Conservation (phyloP, 306 rosid genomes). For the Castanopsis chinensis region DNA sequence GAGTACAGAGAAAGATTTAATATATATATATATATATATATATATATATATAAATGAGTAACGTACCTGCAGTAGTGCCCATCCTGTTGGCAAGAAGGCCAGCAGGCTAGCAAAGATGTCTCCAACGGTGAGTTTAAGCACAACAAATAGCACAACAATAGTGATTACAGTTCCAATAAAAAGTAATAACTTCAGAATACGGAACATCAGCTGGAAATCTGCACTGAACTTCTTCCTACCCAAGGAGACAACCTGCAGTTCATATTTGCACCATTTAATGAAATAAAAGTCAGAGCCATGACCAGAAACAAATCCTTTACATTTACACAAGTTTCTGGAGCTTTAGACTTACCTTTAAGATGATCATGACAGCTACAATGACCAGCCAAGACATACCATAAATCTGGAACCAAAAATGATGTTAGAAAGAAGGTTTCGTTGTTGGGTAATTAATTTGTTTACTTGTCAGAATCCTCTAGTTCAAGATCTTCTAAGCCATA, state of each 20-base stretch:
- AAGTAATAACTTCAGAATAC: constrained; percentile 80
- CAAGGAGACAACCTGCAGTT: constrained; percentile 83
- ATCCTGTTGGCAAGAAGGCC: constrained; percentile 90
- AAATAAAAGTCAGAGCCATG: constrained; percentile 13
- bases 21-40: too few relatives aligned
- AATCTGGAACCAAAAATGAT: constrained; percentile 49
- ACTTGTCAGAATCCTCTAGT: neutral
- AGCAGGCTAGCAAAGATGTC: constrained; percentile 82
- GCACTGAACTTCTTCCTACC: constrained; percentile 93
- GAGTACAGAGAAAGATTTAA: neutral
- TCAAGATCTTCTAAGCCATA: neutral
- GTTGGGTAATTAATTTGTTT: neutral
- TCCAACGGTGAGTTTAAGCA: constrained; percentile 69
- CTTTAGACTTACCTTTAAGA: constrained; percentile 65
- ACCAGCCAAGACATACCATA: constrained; percentile 96
- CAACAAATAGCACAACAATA: constrained; percentile 54
- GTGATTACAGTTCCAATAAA: constrained; percentile 62
- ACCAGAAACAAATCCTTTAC: constrained; percentile 10
- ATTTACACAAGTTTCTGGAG: constrained; percentile 7
- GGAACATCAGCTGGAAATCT: constrained; percentile 94
- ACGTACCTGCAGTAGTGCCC: constrained; percentile 85
- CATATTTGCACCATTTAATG: constrained; percentile 22
- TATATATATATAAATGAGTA: neutral
- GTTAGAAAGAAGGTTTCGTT: constrained; percentile 20
- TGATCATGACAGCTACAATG: constrained; percentile 77